Base-by-base conservation (phyloP, 208 protist species). In the Leishmania braziliensis region DNA sequence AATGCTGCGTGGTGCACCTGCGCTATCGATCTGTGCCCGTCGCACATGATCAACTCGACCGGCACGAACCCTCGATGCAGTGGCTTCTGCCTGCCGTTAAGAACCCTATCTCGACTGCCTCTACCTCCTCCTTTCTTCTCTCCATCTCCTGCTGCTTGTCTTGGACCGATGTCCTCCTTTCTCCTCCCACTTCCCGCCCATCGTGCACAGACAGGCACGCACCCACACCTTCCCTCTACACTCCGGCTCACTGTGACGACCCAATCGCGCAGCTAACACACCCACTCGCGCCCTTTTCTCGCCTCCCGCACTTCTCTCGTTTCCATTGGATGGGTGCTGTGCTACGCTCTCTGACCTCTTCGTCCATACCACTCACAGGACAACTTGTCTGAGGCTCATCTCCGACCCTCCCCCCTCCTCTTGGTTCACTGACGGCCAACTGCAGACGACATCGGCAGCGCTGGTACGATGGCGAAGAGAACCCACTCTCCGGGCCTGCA, bases 351-450 rank as follows among this genome's bases (percentile, higher is more conserved):
- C 70, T 81, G n/a, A 74, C 36, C 23, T 46, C 46, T 73, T 71
- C 51, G 56, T 76, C 77, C 72, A 50, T 58, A 36, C 60, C 33
- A 18, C 71, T 78, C 51, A 53, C 56, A 73, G 1, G 66, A 4
- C 39, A 46, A n/a, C 69, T 51, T 36, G 9, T 33, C 43, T 71
- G 66, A 71, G 8, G 12, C 39, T 8, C 39, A 71, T 48, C 39
- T 43, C 66, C 20, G 4, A 39, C 71, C 71, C 46, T 33, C 70
- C 60, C 36, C 48, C n/a, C 33, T n/a, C 33, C 68, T 36, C 63
- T 33, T 39, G 16, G 9, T 26, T 72, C 63, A 53, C 16, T 50
- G 23, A 51, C 46, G 70, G n/a, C 70, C 2, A 9, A 23, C 46
- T 53, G 70, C 43, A 51, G 68, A 72, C 68, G 0, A 20, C 20